Evolutionary conservation across 371 early-diverging fungal genomes (phyloP), one percentile per base, ranked within the genome.

Genomic region (Blakeslea trispora): DNA sequence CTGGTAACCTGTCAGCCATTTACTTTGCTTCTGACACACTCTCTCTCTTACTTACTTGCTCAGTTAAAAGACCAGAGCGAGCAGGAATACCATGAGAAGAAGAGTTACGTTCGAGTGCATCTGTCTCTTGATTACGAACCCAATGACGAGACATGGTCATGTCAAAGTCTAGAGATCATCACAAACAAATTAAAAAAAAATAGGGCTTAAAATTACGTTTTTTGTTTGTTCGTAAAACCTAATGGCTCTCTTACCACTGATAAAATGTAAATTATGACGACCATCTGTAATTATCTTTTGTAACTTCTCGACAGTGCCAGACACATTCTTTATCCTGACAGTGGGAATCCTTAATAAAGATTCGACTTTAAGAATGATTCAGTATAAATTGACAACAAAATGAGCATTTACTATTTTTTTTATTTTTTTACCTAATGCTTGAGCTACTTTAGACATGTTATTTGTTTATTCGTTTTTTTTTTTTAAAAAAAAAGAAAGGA

Each of bases 81-180:
- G 77, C 77, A 43, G 88, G 72, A 11, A 88, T 68, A 14, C 81
- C 81, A 58, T 91, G 91, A 23, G 84, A 81, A 31, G 85, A 80
- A 22, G 70, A 57, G 57, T 79, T 82, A 23, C 88, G 82, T 17
- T 69, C 71, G 15, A 74, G 45, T 3, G 74, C 73, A 54, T 68
- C 75, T 2, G 74, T 72, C 13, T 63, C 53, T 21, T 79, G 77
- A 53, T 86, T 79, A 15, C 74, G 61, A 10, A 77, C 69, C 83
- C 81, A 85, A 56, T 81, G 82, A 63, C 73, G 70, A 28, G 89
- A 87, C 67, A 91, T 79, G 39, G 91, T 91, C 85, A 86, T 85
- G 59, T 91, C 91, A 61, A 89, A 91, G 66, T 91, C 91, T 76
- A 51, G 18, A n/a, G n/a, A n/a, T n/a, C n/a, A n/a, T n/a, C n/a